Evolutionary conservation across 148 eudicot species (phyloP).

Genomic region (Vaccinium myrtillus): DNA sequence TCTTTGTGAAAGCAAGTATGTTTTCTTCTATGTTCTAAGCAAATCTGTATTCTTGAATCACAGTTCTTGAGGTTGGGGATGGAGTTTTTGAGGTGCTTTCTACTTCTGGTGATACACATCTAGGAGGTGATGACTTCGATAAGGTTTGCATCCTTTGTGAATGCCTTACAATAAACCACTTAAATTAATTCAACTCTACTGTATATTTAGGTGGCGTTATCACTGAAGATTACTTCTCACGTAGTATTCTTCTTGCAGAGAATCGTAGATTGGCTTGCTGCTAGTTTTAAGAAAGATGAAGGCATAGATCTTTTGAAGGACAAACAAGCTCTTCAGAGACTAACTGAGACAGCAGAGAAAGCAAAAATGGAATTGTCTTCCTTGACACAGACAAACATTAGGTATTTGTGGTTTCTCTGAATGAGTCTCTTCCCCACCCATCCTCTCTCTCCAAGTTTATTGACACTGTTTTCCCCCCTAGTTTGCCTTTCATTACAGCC

Average conservation of each 20-base stretch:
- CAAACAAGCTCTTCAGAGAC: conserved; percentile 71
- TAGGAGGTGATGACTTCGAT: conserved; percentile 81
- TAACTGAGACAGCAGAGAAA: conserved; percentile 72
- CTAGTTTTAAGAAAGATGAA: conserved; percentile 51
- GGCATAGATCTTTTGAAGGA: conserved; percentile 69
- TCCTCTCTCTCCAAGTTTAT: background rate
- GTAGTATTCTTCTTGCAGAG: conserved; percentile 37
- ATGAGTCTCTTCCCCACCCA: background rate
- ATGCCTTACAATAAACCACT: background rate
- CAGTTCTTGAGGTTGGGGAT: conserved; percentile 83
- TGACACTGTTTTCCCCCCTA: conserved; percentile 21
- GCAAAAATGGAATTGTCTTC: conserved; percentile 79
- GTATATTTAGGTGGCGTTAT: background rate
- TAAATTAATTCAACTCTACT: background rate
- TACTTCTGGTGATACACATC: conserved; percentile 74
- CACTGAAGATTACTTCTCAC: background rate
- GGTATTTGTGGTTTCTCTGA: conserved; percentile 26
- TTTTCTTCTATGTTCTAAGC: background rate
- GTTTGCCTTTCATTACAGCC: conserved; percentile 87
- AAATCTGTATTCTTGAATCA: background rate
- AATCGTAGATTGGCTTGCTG: conserved; percentile 72
- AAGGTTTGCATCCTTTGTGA: conserved; percentile 40
- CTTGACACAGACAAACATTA: conserved; percentile 60
- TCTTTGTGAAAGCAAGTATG: background rate
- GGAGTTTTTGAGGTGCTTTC: conserved; percentile 79